Base-by-base conservation (phyloP, 805 yeast species). In the Pichia scutulata region DNA sequence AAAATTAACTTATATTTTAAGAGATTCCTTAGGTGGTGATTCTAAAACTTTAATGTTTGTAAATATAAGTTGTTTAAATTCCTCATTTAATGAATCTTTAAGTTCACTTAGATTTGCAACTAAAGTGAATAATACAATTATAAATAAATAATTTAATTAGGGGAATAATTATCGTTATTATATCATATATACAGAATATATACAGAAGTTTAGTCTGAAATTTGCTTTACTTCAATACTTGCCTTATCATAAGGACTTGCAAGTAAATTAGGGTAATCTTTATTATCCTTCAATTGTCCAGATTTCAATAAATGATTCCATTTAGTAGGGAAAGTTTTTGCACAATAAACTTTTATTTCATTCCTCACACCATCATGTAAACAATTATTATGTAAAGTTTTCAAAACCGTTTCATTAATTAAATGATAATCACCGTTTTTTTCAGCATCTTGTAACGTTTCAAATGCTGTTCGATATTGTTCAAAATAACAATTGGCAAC, bases 21-120 rank as follows among this genome's bases (percentile, higher is more conserved):
- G 89, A 60, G 81, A 86, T 61, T 89, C 97, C 16, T 71, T 92
- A 24, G 81, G 85, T 7, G 97, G 96, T 0, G 77, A 80, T 50
- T 86, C 96, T 2, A 93, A 92, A 66, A 89, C 97, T 0, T 71
- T 92, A 52, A 89, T 92, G 96, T 85, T 92, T 73, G 97, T 89
- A 16, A 90, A 89, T 59, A 74, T 90, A 0, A 85, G 96, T 1
- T 89, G 96, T 3, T 68, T 76, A 46, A 63, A 63, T 12, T 67
- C 67, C 16, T 86, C 87, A 63, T 71, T 82, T 40, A 78, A 74
- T 56, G 99, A 93, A 63, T 85, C 96, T 1, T 58, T 90, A 30
- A 89, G 87, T 60, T 87, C 96, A 0, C 71, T 93, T 45, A 71
- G 97, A 47, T 92, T 92, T 73, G 98, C 98, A 0, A 79, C 88